These are phyloP conservation scores for Hypoxylon sp. DNA, from an alignment of 2,329 filamentous ascomycete species.

Conservation along the genomic window DNA sequence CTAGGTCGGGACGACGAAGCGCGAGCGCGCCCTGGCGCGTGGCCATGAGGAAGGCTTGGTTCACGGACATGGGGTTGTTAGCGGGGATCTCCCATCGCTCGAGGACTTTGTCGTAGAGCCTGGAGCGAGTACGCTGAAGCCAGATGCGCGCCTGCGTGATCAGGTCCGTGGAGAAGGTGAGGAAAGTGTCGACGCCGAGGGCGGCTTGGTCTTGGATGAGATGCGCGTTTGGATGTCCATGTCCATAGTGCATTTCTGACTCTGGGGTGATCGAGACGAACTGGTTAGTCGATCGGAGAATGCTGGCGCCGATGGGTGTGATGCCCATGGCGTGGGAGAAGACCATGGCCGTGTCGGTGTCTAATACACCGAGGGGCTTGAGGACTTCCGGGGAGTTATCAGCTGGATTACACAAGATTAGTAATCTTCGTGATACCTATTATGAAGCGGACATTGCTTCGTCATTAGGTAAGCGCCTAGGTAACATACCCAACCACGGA, in stretches of 20 bases:
- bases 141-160: slow-evolving; percentile 68
- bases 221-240: slow-evolving; percentile 62
- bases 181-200: slow-evolving; percentile 69
- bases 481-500: slow-evolving; percentile 57
- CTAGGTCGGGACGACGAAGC: slow-evolving; percentile 66
- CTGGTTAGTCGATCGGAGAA: slow-evolving; percentile 66
- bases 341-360: slow-evolving; percentile 63
- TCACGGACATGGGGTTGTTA: slow-evolving; percentile 66
- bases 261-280: slow-evolving; percentile 72
- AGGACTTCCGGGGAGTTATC: slow-evolving; percentile 60
- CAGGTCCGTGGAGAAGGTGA: slow-evolving; percentile 66
- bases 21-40: slow-evolving; percentile 68
- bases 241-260: slow-evolving; percentile 72
- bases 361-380: slow-evolving; percentile 58
- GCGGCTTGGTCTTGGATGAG: slow-evolving; percentile 65
- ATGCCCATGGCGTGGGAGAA: slow-evolving; percentile 67
- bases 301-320: slow-evolving; percentile 56
- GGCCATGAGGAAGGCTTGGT: slow-evolving; percentile 69
- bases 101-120: slow-evolving; percentile 59
- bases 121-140: slow-evolving; percentile 63
- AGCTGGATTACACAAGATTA: slow-evolving; percentile 17
- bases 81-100: slow-evolving; percentile 60
- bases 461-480: not conserved
- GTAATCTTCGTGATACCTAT: too few relatives aligned
- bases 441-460: not conserved